Evolutionary conservation across 2,329 filamentous ascomycete species (phyloP), one percentile per base, ranked within the genome.

Genomic region (Keithomyces neogunnii): DNA sequence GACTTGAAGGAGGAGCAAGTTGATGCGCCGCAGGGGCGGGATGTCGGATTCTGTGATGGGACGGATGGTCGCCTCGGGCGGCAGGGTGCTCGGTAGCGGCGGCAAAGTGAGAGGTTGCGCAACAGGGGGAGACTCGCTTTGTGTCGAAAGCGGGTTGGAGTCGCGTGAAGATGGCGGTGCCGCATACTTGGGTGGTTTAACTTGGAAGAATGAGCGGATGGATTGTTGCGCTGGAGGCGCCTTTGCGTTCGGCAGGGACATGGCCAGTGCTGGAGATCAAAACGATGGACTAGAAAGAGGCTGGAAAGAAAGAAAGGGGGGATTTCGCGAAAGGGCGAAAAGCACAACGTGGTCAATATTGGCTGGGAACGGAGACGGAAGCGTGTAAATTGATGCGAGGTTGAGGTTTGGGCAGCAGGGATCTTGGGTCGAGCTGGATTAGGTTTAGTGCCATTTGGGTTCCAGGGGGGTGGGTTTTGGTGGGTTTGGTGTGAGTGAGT

Each of bases 1-100:
- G 53, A 86, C 78, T 47, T 78, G 80, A 1, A 86, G 78, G 49
- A 86, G 75, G 48, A 86, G 75, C 44, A 78, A 70, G 66, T 84
- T 85, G 65, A 86, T 83, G 59, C 82, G 78, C 39, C 79, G 80
- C 5, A 86, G 72, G 44, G 79, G 73, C 51, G 77, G 69, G 51
- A 85, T 66, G 65, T 85, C 80, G 45, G 68, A 60, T 44, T 71
- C 65, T 1, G 69, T 66, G 49, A 84, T 67, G 49, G 70, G 69
- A 5, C 75, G 73, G 60, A 85, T 79, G 52, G 68, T 66, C 26
- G 80, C 79, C 62, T 78, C 71, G 11, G 66, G 66, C 66, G 74
- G 62, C 57, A 75, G n/a, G 13, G n/a, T 38, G 48, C 62, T 62
- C 45, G 60, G 69, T 31, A 63, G 66, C 48, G 46, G 64, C 26